Base-by-base conservation (phyloP, 2,329 filamentous ascomycete genomes). In the Trichoderma cornu-damae region DNA sequence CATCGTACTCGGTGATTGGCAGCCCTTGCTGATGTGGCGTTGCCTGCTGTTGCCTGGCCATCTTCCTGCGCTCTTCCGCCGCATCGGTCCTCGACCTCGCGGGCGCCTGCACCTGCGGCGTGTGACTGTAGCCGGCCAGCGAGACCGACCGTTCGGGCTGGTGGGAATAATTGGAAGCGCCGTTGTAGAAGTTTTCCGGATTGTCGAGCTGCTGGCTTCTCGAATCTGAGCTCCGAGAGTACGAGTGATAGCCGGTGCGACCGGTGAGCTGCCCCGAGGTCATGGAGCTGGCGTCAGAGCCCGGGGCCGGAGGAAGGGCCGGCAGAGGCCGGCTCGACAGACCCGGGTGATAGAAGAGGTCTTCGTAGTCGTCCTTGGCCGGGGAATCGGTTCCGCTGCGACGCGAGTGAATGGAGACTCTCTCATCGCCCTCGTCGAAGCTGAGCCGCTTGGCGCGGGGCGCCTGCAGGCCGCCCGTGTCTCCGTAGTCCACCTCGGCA, bases 81-180 rank as follows among this genome's bases (percentile, higher is more conserved):
- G 92, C 92, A 74, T 99, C 94, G 7, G 94, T 99, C 72, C 95
- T 92, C 34, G 94, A 96, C 58, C 94, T 84, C 37, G 89, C 87
- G n/a, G 94, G 91, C 28, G 91, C 82, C 61, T 89, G 82, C 28
- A 93, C 81, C 59, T 86, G 82, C 32, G 92, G 91, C 6, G 89
- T 88, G 61, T 86, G 89, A 67, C 86, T 89, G 69, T 95, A 89
- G 61, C 84, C 90, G 3, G 88, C 86, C 58, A 97, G 73, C 28
- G 93, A 97, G 32, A 90, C 89, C 5, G 90, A 94, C 66, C 90
- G 81, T 63, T 86, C 83, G 2, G 82, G 80, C 43, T 78, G 75
- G 52, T 73, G 69, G 51, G 73, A 63, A 73, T 73, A 68, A 28
- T 66, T 62, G 24, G 66, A 59, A 4, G 62, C 46, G 58, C 72